Conservation (phyloP, 176 grass and related monocot genomes). For the Chrysopogon serrulatus region DNA sequence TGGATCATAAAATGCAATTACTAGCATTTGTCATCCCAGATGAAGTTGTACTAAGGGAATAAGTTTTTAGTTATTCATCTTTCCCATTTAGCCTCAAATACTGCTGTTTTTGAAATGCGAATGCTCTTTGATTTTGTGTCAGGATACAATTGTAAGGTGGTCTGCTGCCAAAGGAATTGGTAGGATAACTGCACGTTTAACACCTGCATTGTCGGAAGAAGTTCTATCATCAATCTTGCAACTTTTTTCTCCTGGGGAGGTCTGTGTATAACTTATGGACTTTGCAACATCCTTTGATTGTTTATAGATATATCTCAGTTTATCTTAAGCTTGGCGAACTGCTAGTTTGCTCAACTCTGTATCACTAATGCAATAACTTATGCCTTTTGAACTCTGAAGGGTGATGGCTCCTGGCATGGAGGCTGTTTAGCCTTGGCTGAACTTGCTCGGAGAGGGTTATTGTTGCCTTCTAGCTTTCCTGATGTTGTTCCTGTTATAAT, state of each 20-base stretch:
- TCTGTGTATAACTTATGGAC: constrained; percentile 29
- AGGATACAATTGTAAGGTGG: constrained; percentile 98
- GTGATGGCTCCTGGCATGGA: constrained; percentile 95
- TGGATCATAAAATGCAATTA: neutral
- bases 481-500: constrained; percentile 83
- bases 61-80: constrained; percentile 21
- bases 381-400: constrained; percentile 48
- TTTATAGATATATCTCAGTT: neutral
- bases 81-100: neutral
- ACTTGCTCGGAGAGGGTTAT: constrained; percentile 82
- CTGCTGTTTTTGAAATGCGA: neutral
- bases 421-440: constrained; percentile 98
- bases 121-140: constrained; percentile 33
- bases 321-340: constrained; percentile 19
- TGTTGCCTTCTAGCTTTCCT: constrained; percentile 81
- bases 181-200: constrained; percentile 91
- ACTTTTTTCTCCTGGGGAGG: constrained; percentile 91
- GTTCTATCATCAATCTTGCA: constrained; percentile 87
- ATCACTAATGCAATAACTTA: constrained; percentile 9
- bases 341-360: constrained; percentile 9
- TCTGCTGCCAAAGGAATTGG: constrained; percentile 97
- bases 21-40: neutral
- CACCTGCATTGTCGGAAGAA: constrained; percentile 81
- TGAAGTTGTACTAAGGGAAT: neutral
- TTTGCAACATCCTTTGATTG: constrained; percentile 7